Base-by-base conservation (phyloP, 306 rosid species). In the Trifolium subterraneum region DNA sequence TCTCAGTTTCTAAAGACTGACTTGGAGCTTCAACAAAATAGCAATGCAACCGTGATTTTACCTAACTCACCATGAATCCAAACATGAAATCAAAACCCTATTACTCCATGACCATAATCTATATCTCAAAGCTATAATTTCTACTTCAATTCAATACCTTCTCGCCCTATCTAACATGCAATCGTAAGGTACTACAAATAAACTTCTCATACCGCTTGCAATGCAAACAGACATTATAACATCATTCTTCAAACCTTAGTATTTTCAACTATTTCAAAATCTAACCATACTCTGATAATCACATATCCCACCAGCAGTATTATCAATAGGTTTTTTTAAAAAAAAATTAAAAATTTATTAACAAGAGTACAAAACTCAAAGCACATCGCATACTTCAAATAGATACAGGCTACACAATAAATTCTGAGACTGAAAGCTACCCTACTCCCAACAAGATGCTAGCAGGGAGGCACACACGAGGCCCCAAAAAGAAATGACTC, bases 61-160 rank as follows among this genome's bases (percentile, higher is more conserved):
- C 15, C 55, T n/a, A 48, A 48, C 55, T 48, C 20, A 2, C 4
- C 20, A 0, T n/a, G 8, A 48, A 48, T 48, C 55, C 8, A 48
- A 48, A 48, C 22, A 7, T 48, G 22, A 48, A 48, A 6, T 6
- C 15, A 33, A 64, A 55, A 35, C 5, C 27, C 50, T 60, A 60
- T 31, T n/a, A 52, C 64, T 44, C 8, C 29, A n/a, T 33, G 19
- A 35, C 16, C 11, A 41, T 10, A 6, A 19, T 6, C 41, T 31
- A n/a, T n/a, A 42, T 66, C 69, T 56, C 74, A 67, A 44, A 14
- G 55, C 33, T 56, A 77, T 47, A 27, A 56, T 25, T 16, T 50
- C 68, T 31, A 19, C 29, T 27, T 35, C 76, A 70, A 29, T 19
- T 20, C 31, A 2, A 47, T 48, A 12, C 6, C 15, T 64, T 20